phyloP scores from a whole-genome alignment of 495 filamentous ascomycete genomes.

The Aspergillus mulundensis region DNA sequence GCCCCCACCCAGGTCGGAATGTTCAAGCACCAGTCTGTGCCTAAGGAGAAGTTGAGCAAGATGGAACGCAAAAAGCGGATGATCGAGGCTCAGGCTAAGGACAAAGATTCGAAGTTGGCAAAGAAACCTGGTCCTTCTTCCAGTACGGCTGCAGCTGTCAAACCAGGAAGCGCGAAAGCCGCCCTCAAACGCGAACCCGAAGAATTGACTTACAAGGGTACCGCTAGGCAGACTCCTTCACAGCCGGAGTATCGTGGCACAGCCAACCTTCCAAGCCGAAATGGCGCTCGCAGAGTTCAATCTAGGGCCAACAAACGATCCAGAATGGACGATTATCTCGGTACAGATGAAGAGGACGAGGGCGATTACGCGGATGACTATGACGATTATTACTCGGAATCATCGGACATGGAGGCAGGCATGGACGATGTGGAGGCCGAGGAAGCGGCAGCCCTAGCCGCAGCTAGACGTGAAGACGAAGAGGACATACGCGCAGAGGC shows the following conservation, averaged over 20 bases:
- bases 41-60: conserved; percentile 40
- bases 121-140: conserved; percentile 24
- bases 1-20: conserved; percentile 32
- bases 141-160: conserved; percentile 20
- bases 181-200: conserved; percentile 28
- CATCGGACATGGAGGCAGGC: conserved; percentile 65
- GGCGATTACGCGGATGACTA: conserved; percentile 43
- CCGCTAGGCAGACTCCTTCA: conserved; percentile 40
- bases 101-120: conserved; percentile 27
- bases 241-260: conserved; percentile 57
- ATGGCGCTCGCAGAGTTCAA: conserved; percentile 35
- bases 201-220: conserved; percentile 48
- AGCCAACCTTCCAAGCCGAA: conserved; percentile 27
- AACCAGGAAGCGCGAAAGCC: conserved; percentile 15
- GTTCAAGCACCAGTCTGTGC: conserved; percentile 33
- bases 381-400: conserved; percentile 54
- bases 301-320: conserved; percentile 23
- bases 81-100: conserved; percentile 30
- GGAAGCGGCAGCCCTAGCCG: conserved; percentile 46
- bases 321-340: conserved; percentile 44
- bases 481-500: conserved; percentile 52
- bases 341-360: conserved; percentile 46
- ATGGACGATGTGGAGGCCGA: conserved; percentile 56
- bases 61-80: conserved; percentile 37
- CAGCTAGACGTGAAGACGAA: conserved; percentile 56